Conservation (phyloP, 2,329 filamentous ascomycete species). For the Cryphonectria carpinicola region DNA sequence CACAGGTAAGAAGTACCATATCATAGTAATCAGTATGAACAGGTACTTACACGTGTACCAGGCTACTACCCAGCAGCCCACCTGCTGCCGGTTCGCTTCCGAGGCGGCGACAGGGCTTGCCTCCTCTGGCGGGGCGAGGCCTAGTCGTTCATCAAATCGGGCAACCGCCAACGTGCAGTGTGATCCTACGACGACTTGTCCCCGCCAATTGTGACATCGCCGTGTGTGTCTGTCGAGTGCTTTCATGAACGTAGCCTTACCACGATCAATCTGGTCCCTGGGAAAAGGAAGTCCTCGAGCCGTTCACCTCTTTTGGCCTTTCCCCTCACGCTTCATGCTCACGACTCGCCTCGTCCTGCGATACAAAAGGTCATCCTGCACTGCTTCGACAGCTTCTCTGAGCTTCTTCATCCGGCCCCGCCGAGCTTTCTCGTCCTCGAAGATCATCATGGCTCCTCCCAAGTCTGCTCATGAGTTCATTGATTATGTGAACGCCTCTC, state of each 20-base stretch:
- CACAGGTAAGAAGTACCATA: background rate
- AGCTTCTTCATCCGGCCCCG: conserved; percentile 5
- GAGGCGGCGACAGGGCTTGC: background rate
- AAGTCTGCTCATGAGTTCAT: conserved; percentile 21
- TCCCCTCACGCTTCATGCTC: conserved; percentile 22
- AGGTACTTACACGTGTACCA: background rate
- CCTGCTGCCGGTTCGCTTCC: conserved; percentile 1
- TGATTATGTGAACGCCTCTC: conserved; percentile 22
- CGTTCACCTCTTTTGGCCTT: background rate
- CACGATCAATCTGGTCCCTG: background rate
- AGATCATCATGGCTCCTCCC: conserved; percentile 31
- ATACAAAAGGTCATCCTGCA: conserved; percentile 2
- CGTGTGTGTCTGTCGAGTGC: background rate
- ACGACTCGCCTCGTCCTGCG: conserved; percentile 15
- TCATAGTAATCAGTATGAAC: background rate
- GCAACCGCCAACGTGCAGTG: background rate
- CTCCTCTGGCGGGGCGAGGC: background rate
- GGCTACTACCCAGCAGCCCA: background rate
- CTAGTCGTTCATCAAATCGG: background rate
- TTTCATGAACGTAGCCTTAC: background rate
- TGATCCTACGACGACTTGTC: background rate
- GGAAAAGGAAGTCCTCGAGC: background rate
- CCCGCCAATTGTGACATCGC: background rate
- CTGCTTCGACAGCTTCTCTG: background rate
- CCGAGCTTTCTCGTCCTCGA: conserved; percentile 22